Evolutionary conservation across 192 early-diverging fungal genomes (phyloP).

Genomic region (Umbelopsis ramanniana): DNA sequence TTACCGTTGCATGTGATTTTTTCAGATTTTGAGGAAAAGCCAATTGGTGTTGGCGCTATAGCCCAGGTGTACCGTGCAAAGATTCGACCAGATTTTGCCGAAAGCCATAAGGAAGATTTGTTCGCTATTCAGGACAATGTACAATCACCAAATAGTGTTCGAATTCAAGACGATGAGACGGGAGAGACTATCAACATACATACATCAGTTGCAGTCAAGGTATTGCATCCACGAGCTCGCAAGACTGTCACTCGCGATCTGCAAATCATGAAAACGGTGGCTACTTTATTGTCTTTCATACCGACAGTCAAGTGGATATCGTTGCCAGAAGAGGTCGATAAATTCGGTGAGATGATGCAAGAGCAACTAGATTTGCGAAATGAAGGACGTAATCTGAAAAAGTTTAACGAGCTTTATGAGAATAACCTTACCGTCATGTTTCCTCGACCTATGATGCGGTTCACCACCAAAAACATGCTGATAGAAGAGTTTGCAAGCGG

Average conservation of each 20-base stretch:
- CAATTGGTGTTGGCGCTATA: slow-evolving; percentile 94
- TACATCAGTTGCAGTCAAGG: slow-evolving; percentile 82
- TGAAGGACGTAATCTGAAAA: slow-evolving; percentile 76
- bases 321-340: slow-evolving; percentile 84
- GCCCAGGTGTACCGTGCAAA: slow-evolving; percentile 85
- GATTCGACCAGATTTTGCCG: slow-evolving; percentile 43
- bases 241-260: slow-evolving; percentile 77
- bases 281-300: slow-evolving; percentile 64
- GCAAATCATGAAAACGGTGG: slow-evolving; percentile 77
- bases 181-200: slow-evolving; percentile 33
- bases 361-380: slow-evolving; percentile 84
- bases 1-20: slow-evolving; percentile 76
- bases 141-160: slow-evolving; percentile 27
- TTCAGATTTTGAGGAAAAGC: slow-evolving; percentile 71
- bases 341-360: slow-evolving; percentile 93
- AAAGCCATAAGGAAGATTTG: slow-evolving; percentile 22
- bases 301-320: slow-evolving; percentile 87
- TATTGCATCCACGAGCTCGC: slow-evolving; percentile 84
- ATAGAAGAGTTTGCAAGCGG: slow-evolving; percentile 86
- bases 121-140: slow-evolving; percentile 24
- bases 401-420: slow-evolving; percentile 64
- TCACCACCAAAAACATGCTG: slow-evolving; percentile 65
- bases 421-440: slow-evolving; percentile 62
- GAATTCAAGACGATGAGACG: slow-evolving; percentile 18
- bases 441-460: slow-evolving; percentile 63